Conservation (phyloP, 1,284 basidiomycete species). For the Melampsora americana region DNA sequence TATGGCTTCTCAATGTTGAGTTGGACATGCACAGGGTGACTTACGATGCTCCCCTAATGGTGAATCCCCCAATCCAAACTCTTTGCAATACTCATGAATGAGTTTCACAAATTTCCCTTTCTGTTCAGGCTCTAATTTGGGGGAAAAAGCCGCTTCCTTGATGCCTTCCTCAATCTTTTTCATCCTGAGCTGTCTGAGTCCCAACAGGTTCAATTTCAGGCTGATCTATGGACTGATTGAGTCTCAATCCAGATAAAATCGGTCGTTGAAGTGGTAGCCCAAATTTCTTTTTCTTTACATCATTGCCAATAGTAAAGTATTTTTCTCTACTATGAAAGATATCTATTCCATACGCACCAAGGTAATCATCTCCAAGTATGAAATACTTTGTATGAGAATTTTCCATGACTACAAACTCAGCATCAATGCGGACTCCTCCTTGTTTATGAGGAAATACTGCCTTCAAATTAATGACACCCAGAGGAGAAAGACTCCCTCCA, state of each 20-base stretch:
- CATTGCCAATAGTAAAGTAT: too few species aligned
- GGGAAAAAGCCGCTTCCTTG: background rate
- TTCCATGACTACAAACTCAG: too few species aligned
- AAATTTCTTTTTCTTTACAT: conserved; percentile 22
- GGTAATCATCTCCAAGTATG: background rate
- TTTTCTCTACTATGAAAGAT: conserved; percentile 14
- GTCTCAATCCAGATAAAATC: background rate
- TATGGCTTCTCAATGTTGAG: conserved; percentile 11
- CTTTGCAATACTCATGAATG: background rate
- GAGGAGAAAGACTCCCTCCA: too few species aligned
- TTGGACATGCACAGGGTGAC: background rate
- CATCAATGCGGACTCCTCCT: too few species aligned
- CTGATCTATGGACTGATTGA: background rate
- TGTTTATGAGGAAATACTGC: too few species aligned
- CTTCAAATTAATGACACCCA: too few species aligned
- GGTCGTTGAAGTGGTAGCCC: background rate
- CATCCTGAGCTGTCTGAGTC: background rate
- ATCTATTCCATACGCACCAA: conserved; percentile 9
- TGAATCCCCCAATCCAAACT: background rate
- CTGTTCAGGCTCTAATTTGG: background rate
- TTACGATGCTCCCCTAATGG: conserved; percentile 1
- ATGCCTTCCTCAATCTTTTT: background rate
- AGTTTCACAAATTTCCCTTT: background rate
- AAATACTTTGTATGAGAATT: too few species aligned
- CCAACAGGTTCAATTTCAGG: background rate